These are phyloP conservation scores for Trichoderma gracile DNA, from an alignment of 2,329 filamentous ascomycete genomes.

Conservation along the genomic window DNA sequence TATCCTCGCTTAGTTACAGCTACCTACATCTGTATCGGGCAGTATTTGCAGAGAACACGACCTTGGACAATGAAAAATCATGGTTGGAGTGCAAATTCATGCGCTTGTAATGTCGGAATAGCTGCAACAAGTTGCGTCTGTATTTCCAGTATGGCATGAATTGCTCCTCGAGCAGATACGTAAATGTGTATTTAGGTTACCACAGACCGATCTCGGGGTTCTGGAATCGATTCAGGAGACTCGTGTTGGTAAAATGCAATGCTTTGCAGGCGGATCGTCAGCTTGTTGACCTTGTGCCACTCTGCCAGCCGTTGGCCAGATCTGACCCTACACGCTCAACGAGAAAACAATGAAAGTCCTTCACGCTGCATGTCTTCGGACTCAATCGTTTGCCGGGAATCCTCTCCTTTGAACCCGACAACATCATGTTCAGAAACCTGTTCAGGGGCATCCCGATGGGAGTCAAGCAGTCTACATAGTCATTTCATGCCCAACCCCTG, in stretches of 20 bases:
- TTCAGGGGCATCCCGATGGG: too few relatives aligned
- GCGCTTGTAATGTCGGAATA: too few relatives aligned
- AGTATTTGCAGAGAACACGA: too few relatives aligned
- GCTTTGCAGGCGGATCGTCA: neutral
- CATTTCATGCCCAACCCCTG: too few relatives aligned
- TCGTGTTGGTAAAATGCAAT: neutral
- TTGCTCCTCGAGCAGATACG: neutral
- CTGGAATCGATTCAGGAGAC: too few relatives aligned
- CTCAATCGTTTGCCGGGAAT: too few relatives aligned
- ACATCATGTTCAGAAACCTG: too few relatives aligned
- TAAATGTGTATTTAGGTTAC: neutral
- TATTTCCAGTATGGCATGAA: neutral
- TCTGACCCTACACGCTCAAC: neutral
- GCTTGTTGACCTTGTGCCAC: neutral
- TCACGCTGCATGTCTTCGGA: too few relatives aligned
- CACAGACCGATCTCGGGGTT: neutral
- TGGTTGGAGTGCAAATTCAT: neutral
- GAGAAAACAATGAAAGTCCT: neutral
- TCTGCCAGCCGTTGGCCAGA: neutral
- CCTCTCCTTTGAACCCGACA: too few relatives aligned
- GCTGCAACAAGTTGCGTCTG: neutral
- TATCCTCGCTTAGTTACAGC: neutral
- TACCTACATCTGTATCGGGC: neutral
- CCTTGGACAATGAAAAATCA: neutral
- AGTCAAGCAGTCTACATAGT: too few relatives aligned